A percentile compares a stretch with the other conserved stretches of the same genome.
Conservation (phyloP, 1,139 yeast genomes). For the Sugiyamaella xylanicola region DNA sequence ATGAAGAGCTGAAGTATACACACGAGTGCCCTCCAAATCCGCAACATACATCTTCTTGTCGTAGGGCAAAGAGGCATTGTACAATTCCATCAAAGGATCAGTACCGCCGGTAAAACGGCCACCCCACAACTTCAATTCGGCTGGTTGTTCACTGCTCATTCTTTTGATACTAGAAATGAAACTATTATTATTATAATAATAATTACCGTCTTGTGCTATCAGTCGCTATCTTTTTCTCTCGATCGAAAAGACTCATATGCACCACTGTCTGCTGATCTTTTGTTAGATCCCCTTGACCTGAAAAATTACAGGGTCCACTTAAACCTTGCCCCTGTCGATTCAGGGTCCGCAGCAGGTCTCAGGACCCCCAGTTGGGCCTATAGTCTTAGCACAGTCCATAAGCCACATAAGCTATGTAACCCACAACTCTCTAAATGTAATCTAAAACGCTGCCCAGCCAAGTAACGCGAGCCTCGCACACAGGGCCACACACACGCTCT, state of each 20-base stretch:
- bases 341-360: not conserved
- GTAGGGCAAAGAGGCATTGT: conserved; percentile 95
- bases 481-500: too few relatives aligned
- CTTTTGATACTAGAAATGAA: too few relatives aligned
- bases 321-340: not conserved
- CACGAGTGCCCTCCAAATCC: conserved; percentile 90
- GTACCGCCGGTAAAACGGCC: conserved; percentile 96
- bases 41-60: conserved; percentile 94
- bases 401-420: too few relatives aligned
- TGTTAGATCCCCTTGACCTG: not conserved
- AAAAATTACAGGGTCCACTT: not conserved
- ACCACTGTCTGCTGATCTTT: not conserved
- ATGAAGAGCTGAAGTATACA: conserved; percentile 83
- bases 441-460: too few relatives aligned
- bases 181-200: too few relatives aligned
- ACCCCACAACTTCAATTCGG: conserved; percentile 82
- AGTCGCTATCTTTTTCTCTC: not conserved
- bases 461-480: too few relatives aligned
- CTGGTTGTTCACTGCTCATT: conserved; percentile 25
- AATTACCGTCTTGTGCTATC: not conserved
- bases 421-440: too few relatives aligned
- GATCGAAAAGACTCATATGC: not conserved
- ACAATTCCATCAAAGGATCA: conserved; percentile 95
- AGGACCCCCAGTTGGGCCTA: too few relatives aligned
- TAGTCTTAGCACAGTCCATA: too few relatives aligned